Conservation (phyloP, 768 basidiomycete genomes). For the Terana coerulea region DNA sequence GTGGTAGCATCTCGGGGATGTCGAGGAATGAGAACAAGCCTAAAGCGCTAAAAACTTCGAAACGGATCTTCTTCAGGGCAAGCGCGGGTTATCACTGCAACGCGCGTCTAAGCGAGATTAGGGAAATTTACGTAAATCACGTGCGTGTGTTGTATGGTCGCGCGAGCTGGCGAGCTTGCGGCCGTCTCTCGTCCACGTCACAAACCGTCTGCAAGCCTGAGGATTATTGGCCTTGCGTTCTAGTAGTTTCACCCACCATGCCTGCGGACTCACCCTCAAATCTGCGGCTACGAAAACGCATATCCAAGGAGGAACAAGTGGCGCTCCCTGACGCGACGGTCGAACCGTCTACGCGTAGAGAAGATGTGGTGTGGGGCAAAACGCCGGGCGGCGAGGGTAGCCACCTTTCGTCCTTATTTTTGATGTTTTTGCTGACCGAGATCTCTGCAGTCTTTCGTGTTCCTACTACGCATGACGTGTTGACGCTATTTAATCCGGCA, state of each 20-base stretch:
- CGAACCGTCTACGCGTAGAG: slow-evolving; percentile 18
- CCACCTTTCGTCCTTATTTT: background rate
- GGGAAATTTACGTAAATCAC: slow-evolving; percentile 2
- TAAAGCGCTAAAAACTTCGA: background rate
- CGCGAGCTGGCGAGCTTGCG: slow-evolving; percentile 1
- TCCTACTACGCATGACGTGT: slow-evolving; percentile 86
- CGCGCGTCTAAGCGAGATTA: no score
- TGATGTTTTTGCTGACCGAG: background rate
- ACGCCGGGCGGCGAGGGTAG: slow-evolving; percentile 76
- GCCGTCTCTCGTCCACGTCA: slow-evolving; percentile 6
- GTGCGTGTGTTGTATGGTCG: background rate
- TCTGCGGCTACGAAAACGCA: slow-evolving; percentile 20
- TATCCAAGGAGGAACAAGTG: slow-evolving; percentile 7
- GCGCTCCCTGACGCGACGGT: background rate
- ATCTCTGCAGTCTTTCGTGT: slow-evolving; percentile 75
- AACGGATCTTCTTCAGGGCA: slow-evolving; percentile 8
- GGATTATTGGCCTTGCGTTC: no score
- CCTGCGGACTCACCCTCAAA: slow-evolving; percentile 11
- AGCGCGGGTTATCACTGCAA: no score
- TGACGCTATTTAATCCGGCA: slow-evolving; percentile 81
- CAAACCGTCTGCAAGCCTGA: no score
- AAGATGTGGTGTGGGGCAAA: slow-evolving; percentile 85
- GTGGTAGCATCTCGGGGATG: no score
- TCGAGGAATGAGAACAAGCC: no score
- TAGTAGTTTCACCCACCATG: background rate